Evolutionary conservation across 495 filamentous ascomycete genomes (phyloP), one percentile per base, ranked within the genome.

Genomic region (Astrothelium subdiscretum): DNA sequence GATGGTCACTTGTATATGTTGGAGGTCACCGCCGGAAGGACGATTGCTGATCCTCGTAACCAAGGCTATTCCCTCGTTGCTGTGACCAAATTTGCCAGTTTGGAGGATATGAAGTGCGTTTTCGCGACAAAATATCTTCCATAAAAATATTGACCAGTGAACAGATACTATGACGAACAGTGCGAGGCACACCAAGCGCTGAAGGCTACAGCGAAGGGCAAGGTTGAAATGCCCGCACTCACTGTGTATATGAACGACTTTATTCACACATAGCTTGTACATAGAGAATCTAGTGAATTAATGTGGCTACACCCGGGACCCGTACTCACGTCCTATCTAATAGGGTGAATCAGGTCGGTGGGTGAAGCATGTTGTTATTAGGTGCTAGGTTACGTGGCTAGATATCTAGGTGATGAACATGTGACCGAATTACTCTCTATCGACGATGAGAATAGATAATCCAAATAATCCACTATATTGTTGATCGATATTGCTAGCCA

Each of bases 1-100:
- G 80, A 85, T 68, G 82, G 80, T 62, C 83, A 87, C 65, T 85
- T 84, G 1, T 90, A 88, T 69, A 87, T 89, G 67, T 63, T 82
- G 58, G 66, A 68, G 59, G 69, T 78, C 10, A 69, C 71, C 31
- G 82, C 77, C 1, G 77, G 77, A 6, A 63, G 66, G 15, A 73
- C 79, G 3, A 67, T 78, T 64, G 68, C 74, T 0, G 83, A 88
- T 66, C 74, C 78, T 2, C 80, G 83, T 3, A 80, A 78, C 65
- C 76, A 84, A 67, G 87, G 85, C n/a, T 88, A 74, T 74, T 89
- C 81, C 5, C 60, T 89, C 42, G 76, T 80, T 10, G 79, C 80
- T 13, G 78, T 81, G 67, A 80, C 77, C 59, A 78, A 78, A 44
- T 90, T 90, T 64, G 77, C 78, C 5, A 82, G 69, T 42, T 57